Percentiles rank a stretch among this genome's conserved stretches.
phyloP scores from a whole-genome alignment of 2,329 filamentous ascomycete genomes.

The Cladosporium sp. region DNA sequence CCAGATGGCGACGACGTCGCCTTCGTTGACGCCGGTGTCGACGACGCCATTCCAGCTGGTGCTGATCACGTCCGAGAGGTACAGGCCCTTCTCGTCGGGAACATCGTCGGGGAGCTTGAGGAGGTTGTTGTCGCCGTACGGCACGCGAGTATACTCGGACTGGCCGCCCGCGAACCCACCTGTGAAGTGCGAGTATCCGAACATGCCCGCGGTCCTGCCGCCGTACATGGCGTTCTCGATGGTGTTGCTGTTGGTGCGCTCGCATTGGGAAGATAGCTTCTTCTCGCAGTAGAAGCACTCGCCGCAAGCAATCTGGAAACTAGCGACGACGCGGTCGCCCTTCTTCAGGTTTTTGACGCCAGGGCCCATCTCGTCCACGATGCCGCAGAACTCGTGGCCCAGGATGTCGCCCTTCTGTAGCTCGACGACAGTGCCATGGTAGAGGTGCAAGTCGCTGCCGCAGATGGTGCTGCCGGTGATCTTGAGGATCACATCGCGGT shows the following conservation, averaged over 20 bases:
- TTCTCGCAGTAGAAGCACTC: constrained; percentile 75
- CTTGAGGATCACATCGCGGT: constrained; percentile 75
- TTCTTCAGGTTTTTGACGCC: constrained; percentile 46
- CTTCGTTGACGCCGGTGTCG: constrained; percentile 76
- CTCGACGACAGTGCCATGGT: constrained; percentile 51
- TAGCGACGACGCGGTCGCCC: constrained; percentile 69
- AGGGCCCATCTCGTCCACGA: constrained; percentile 49
- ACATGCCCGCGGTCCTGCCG: constrained; percentile 67
- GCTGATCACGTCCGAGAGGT: constrained; percentile 74
- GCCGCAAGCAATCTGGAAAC: constrained; percentile 76
- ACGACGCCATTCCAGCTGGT: constrained; percentile 82
- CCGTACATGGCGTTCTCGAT: constrained; percentile 76
- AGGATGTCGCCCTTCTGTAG: constrained; percentile 54
- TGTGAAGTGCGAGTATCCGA: constrained; percentile 67
- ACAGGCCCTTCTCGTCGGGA: constrained; percentile 81
- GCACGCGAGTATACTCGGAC: constrained; percentile 82
- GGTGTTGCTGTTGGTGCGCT: constrained; percentile 74
- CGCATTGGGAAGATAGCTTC: constrained; percentile 77
- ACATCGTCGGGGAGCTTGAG: constrained; percentile 75
- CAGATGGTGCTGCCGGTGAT: constrained; percentile 68
- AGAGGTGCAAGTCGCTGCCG: constrained; percentile 61
- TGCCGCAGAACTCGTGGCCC: constrained; percentile 54
- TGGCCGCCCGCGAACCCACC: constrained; percentile 87
- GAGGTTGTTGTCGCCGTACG: constrained; percentile 77
- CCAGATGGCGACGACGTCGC: constrained; percentile 79